phyloP scores from a whole-genome alignment of 176 grass and related monocot species.

The Oryza glumipatula region DNA sequence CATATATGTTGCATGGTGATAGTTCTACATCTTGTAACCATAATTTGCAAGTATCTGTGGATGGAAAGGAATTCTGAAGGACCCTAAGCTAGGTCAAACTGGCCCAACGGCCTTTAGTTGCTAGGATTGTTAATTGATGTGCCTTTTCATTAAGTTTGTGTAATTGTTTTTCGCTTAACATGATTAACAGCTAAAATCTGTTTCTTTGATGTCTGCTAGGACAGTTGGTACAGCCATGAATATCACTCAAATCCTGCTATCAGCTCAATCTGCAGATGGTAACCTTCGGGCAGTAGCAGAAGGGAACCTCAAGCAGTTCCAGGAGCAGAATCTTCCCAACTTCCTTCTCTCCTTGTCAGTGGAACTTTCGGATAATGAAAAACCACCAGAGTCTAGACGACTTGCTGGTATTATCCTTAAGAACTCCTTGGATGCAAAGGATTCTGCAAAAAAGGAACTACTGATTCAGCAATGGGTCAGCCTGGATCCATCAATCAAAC shows the following conservation, averaged over 20 bases:
- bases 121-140: neutral
- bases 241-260: constrained; percentile 68
- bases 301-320: constrained; percentile 76
- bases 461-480: constrained; percentile 69
- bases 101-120: neutral
- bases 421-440: constrained; percentile 84
- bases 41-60: neutral
- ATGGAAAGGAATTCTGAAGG: constrained; percentile 1
- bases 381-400: constrained; percentile 72
- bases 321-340: constrained; percentile 85
- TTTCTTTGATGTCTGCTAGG: constrained; percentile 27
- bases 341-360: constrained; percentile 79
- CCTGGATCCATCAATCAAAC: constrained; percentile 66
- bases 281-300: constrained; percentile 73
- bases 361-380: constrained; percentile 75
- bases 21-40: neutral
- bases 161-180: constrained; percentile 8
- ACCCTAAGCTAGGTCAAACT: constrained; percentile 25
- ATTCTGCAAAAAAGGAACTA: constrained; percentile 62
- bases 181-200: neutral
- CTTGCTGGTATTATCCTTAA: constrained; percentile 89
- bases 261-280: constrained; percentile 78
- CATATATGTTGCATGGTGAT: neutral
- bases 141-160: neutral
- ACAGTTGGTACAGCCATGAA: constrained; percentile 56